Evolutionary conservation across 345 rosid genomes (phyloP).

Genomic region (Syzygium jambos): DNA sequence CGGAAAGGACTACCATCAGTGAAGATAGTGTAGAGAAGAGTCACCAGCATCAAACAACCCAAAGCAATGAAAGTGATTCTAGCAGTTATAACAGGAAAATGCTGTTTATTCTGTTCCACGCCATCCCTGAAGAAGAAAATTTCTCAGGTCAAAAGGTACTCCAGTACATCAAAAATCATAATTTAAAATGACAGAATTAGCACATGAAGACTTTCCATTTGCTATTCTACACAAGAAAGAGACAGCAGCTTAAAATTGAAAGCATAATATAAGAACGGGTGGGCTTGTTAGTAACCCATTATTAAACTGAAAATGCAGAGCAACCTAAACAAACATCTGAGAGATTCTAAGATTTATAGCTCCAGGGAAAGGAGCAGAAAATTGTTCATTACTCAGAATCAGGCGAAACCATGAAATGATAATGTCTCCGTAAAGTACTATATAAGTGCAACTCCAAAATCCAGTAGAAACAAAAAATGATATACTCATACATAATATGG

Average conservation of each 20-base stretch:
- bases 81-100: slow-evolving; percentile 39
- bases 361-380: background rate
- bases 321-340: background rate
- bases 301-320: background rate
- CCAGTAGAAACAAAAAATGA: background rate
- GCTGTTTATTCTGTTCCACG: slow-evolving; percentile 26
- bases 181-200: background rate
- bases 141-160: background rate
- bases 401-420: background rate
- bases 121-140: slow-evolving; percentile 27
- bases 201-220: background rate
- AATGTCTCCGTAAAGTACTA: background rate
- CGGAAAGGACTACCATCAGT: slow-evolving; percentile 89
- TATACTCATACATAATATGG: background rate
- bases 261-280: background rate
- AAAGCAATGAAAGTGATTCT: slow-evolving; percentile 51
- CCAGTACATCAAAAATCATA: background rate
- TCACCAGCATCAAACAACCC: slow-evolving; percentile 65
- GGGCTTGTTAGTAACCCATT: background rate
- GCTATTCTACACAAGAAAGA: background rate
- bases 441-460: background rate
- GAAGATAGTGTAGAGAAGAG: slow-evolving; percentile 53
- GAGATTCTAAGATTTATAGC: background rate
- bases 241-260: background rate
- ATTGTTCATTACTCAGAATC: background rate